Evolutionary conservation across 306 rosid genomes (phyloP).

Genomic region (Cucurbita ficifolia): DNA sequence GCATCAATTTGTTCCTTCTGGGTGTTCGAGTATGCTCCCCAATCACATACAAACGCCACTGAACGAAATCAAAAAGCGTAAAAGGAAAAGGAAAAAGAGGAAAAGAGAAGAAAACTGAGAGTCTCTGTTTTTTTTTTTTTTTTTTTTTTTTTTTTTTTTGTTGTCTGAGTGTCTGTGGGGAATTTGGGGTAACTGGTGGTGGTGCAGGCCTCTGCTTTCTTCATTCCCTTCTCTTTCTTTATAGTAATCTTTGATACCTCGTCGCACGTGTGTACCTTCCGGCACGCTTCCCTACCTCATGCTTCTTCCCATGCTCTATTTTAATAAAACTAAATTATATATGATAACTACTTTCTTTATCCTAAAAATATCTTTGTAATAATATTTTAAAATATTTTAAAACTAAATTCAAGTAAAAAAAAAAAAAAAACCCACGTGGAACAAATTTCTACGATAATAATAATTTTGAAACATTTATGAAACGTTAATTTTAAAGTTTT

Average conservation of each 20-base stretch:
- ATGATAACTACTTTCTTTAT: too few relatives aligned
- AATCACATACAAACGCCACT: slow-evolving; percentile 11
- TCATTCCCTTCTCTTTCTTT: not conserved
- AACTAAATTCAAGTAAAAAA: too few relatives aligned
- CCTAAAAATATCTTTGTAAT: too few relatives aligned
- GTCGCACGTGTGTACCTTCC: not conserved
- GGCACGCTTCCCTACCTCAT: not conserved
- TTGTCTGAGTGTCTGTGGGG: not conserved
- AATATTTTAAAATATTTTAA: too few relatives aligned
- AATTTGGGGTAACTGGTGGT: not conserved
- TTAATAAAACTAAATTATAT: not conserved
- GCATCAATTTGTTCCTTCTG: slow-evolving; percentile 9
- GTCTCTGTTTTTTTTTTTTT: not conserved
- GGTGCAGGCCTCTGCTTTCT: not conserved
- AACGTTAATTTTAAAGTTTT: too few relatives aligned
- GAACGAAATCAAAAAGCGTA: slow-evolving; percentile 11
- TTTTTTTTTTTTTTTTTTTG: not conserved
- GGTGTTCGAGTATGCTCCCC: slow-evolving; percentile 18
- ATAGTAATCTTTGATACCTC: not conserved
- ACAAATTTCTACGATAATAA: too few relatives aligned
- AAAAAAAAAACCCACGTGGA: too few relatives aligned
- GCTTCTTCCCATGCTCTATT: not conserved
- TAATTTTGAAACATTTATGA: too few relatives aligned
- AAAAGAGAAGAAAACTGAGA: not conserved
- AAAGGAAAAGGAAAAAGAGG: not conserved